Percentiles rank a stretch among this genome's conserved stretches.
Evolutionary conservation across 2,329 filamentous ascomycete genomes (phyloP).

Genomic region (Colletotrichum echinochloae): DNA sequence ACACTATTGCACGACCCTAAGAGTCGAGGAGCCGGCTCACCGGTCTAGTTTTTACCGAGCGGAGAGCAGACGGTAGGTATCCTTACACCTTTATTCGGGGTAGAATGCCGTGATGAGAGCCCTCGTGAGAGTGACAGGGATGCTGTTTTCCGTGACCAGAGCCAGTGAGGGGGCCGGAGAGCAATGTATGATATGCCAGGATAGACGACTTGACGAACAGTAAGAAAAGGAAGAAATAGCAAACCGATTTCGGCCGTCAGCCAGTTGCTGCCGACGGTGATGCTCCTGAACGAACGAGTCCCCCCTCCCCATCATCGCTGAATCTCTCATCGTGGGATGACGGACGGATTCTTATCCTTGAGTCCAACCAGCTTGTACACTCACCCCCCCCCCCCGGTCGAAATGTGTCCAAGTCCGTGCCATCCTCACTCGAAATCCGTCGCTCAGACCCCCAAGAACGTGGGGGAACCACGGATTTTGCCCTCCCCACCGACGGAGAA

Average conservation of each 20-base stretch:
- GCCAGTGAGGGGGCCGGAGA: neutral
- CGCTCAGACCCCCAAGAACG: neutral
- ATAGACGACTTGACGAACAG: neutral
- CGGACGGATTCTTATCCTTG: constrained; percentile 37
- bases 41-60: constrained; percentile 65
- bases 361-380: neutral
- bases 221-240: neutral
- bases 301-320: neutral
- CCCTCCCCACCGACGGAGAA: constrained; percentile 25
- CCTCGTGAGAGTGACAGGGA: constrained; percentile 28
- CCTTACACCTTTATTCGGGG: constrained; percentile 42
- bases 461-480: constrained; percentile 28
- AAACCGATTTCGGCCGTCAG: constrained; percentile 5
- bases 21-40: too few species aligned
- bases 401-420: constrained; percentile 13
- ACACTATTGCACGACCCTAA: too few species aligned
- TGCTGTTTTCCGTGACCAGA: neutral
- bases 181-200: constrained; percentile 11
- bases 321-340: neutral
- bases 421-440: constrained; percentile 13
- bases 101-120: constrained; percentile 40
- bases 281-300: neutral
- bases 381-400: neutral
- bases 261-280: neutral
- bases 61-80: constrained; percentile 67